Evolutionary conservation across 495 filamentous ascomycete genomes (phyloP).

Genomic region (Penicillium dipodomyicola): DNA sequence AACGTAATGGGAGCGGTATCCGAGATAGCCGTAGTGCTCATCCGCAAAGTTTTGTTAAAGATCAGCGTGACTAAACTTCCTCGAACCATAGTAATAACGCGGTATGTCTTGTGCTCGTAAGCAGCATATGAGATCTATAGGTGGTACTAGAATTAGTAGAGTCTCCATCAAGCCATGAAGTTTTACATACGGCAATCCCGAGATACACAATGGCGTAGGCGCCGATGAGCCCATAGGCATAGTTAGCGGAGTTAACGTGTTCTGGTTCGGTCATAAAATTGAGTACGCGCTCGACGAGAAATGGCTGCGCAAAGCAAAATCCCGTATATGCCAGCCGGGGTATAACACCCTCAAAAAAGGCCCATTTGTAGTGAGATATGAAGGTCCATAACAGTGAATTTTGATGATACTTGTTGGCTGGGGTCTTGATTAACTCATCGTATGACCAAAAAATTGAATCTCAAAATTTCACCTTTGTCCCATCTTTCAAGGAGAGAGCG

Average conservation of each 20-base stretch:
- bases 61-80: conserved; percentile 52
- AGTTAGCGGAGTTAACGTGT: conserved; percentile 21
- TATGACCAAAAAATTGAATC: neutral
- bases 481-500: conserved; percentile 36
- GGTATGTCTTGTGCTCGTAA: conserved; percentile 51
- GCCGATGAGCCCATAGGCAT: conserved; percentile 56
- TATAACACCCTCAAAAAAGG: conserved; percentile 40
- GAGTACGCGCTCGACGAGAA: conserved; percentile 53
- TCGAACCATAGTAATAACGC: conserved; percentile 51
- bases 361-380: conserved; percentile 35
- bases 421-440: neutral
- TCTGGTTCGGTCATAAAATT: conserved; percentile 40
- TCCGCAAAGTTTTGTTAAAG: conserved; percentile 43
- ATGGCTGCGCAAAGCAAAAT: conserved; percentile 60
- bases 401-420: conserved; percentile 28
- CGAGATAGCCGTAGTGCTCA: conserved; percentile 37
- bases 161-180: neutral
- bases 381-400: conserved; percentile 39
- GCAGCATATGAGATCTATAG: conserved; percentile 35
- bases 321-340: conserved; percentile 52
- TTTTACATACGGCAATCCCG: conserved; percentile 48
- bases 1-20: conserved; percentile 53
- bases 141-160: neutral
- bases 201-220: conserved; percentile 56
- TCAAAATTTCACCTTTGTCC: conserved; percentile 23